Percentiles rank a stretch among this genome's conserved stretches.
These are phyloP conservation scores for Afroboletus lepidellus DNA, from an alignment of 1,284 basidiomycete genomes.

Conservation along the genomic window DNA sequence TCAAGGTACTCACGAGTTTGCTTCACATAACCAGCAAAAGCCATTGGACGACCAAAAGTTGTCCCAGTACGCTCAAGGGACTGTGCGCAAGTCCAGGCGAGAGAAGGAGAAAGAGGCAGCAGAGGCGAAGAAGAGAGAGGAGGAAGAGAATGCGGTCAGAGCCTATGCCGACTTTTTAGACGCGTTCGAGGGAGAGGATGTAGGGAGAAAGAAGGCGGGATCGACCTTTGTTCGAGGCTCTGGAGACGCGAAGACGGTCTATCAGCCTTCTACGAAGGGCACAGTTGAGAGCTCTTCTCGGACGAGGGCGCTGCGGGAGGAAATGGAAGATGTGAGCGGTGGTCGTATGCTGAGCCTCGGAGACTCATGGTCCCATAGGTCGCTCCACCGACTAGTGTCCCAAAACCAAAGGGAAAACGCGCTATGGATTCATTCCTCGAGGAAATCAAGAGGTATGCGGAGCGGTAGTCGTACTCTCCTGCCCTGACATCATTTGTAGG, in stretches of 20 bases:
- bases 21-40: conserved; percentile 62
- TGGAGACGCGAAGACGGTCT: conserved; percentile 47
- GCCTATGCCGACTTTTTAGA: conserved; percentile 87
- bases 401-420: conserved; percentile 83
- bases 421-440: conserved; percentile 93
- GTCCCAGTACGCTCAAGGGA: conserved; percentile 73
- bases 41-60: conserved; percentile 74
- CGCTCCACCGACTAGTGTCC: conserved; percentile 48
- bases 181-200: conserved; percentile 76
- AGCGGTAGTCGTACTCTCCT: neutral
- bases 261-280: conserved; percentile 42
- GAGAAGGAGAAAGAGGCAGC: conserved; percentile 90
- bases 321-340: conserved; percentile 31
- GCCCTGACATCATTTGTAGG: conserved; percentile 41
- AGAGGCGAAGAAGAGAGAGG: conserved; percentile 80
- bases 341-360: neutral
- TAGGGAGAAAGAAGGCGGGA: conserved; percentile 49
- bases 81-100: conserved; percentile 69
- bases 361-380: conserved; percentile 36
- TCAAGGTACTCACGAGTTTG: conserved; percentile 53
- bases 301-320: conserved; percentile 34
- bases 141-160: conserved; percentile 75
- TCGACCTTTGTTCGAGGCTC: conserved; percentile 76
- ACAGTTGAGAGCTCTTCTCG: conserved; percentile 28
- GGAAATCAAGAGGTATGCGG: conserved; percentile 82